Percentiles rank a stretch among this genome's conserved stretches.
Conservation (phyloP, 169 alveolate genomes). For the Ichthyophthirius multifiliis region DNA sequence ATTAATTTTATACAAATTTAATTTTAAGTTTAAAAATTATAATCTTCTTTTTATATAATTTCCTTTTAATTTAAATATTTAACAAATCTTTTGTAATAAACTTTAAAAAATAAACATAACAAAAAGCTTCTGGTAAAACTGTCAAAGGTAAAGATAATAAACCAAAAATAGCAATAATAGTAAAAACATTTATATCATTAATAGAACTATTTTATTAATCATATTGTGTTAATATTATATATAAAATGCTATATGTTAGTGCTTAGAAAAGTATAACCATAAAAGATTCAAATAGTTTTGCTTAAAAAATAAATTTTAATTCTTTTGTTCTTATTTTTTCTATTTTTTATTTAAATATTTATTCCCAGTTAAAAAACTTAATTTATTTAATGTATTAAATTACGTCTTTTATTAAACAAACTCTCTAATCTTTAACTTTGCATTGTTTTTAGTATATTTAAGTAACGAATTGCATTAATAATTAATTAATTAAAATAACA, state of each 20-base stretch:
- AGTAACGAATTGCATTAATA: too few species aligned
- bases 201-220: too few species aligned
- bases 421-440: slow-evolving; percentile 44
- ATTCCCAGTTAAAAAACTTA: slow-evolving; percentile 32
- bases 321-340: slow-evolving; percentile 24
- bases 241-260: neutral
- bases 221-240: neutral
- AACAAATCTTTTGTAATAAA: too few species aligned
- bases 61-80: too few species aligned
- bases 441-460: too few species aligned
- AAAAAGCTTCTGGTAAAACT: neutral
- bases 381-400: slow-evolving; percentile 36
- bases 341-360: slow-evolving; percentile 24
- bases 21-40: too few species aligned
- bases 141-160: neutral
- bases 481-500: too few species aligned
- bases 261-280: neutral
- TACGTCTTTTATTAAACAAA: slow-evolving; percentile 24
- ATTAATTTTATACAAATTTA: too few species aligned
- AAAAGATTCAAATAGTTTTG: neutral
- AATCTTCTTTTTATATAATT: too few species aligned
- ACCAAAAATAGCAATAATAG: neutral
- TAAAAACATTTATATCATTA: neutral
- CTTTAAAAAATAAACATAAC: too few species aligned
- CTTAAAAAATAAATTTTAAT: neutral